Base-by-base conservation (phyloP, 2,329 filamentous ascomycete genomes). In the Xylariales sp. region DNA sequence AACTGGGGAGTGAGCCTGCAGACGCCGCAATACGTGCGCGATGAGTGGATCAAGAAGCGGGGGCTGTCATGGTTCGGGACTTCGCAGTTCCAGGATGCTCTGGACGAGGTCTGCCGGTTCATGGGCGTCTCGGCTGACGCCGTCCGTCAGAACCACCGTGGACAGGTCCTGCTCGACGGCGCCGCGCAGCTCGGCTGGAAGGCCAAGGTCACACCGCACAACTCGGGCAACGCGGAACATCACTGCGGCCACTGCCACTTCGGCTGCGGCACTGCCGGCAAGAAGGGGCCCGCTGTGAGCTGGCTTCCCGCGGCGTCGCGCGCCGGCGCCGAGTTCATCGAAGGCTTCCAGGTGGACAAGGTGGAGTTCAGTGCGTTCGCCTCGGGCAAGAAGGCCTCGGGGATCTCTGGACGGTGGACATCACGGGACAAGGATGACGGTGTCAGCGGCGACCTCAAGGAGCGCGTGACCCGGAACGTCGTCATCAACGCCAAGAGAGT, bases 401-500 rank as follows among this genome's bases (percentile, higher is more conserved):
- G 43, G 0, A 18, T 45, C 7, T 24, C 28, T 12, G 43, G 43
- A 0, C 38, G n/a, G 20, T 45, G 43, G 43, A 76, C 71, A 2
- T 83, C 83, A 1, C 73, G 84, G 38, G 84, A 87, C 48, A 64
- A 65, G 21, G 62, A 72, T 11, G 77, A 81, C 13, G 71, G 72
- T 3, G 64, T 81, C 1, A 65, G 72, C 37, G 74, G 74, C 12
- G 57, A 64, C 1, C 47, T 56, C 3, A 66, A 69, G 2, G 64
- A 65, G 34, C 60, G 75, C 4, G 66, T 53, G 2, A 71, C 62
- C 24, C 72, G 84, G 16, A 71, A 79, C 41, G 72, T 94, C 4
- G 66, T 81, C 28, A 75, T 95, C 55, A 85, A 77, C 52, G 87
- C 88, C 2, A 85, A 85, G 58, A 81, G 79, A 50, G 83, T 94